phyloP scores from a whole-genome alignment of 345 rosid species.

The Eutrema yunnanense region DNA sequence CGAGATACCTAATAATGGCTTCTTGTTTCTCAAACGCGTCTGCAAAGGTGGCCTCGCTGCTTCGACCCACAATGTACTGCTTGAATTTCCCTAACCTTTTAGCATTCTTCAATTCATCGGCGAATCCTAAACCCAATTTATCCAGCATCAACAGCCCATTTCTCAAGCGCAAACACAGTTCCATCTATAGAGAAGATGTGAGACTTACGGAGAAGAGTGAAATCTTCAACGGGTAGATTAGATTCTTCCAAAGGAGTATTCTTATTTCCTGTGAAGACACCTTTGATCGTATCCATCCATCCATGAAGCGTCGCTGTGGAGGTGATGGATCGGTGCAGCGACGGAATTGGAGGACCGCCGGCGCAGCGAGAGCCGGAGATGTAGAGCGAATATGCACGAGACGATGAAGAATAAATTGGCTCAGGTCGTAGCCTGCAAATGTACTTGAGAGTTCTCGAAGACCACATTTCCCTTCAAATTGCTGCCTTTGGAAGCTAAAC shows the following conservation, averaged over 20 bases:
- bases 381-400: background rate
- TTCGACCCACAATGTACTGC: conserved; percentile 72
- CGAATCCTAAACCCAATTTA: conserved; percentile 44
- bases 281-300: conserved; percentile 86
- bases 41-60: conserved; percentile 78
- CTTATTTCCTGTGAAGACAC: conserved; percentile 73
- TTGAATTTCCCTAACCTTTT: conserved; percentile 64
- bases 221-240: conserved; percentile 37
- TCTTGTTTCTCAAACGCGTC: conserved; percentile 84
- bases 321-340: conserved; percentile 51
- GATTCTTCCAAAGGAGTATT: conserved; percentile 34
- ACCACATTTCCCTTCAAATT: conserved; percentile 9
- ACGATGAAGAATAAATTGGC: background rate
- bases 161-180: background rate
- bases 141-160: background rate
- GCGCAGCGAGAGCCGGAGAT: conserved; percentile 8
- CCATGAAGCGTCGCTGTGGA: conserved; percentile 42
- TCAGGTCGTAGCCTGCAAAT: conserved; percentile 6
- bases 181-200: background rate
- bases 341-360: conserved; percentile 2
- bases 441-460: conserved; percentile 5
- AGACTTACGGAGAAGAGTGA: conserved; percentile 71
- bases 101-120: conserved; percentile 73
- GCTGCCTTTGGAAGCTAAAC: background rate
- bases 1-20: conserved; percentile 65